Conservation (phyloP, 2,329 filamentous ascomycete genomes). For the Ustilaginoidea virens region DNA sequence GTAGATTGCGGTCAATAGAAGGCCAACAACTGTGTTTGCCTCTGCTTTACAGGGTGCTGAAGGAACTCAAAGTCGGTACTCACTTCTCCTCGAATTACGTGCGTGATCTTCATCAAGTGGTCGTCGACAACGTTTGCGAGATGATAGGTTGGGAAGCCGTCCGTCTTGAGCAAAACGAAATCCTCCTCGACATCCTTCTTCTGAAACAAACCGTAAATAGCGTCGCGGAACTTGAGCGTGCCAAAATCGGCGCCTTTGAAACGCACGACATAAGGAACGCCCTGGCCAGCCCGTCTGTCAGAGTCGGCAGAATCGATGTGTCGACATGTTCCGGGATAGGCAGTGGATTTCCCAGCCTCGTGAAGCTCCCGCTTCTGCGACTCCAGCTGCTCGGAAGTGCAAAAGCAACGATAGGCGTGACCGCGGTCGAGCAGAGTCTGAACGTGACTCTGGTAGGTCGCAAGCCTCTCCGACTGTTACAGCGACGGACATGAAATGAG, state of each 20-base stretch:
- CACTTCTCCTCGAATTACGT: constrained; percentile 82
- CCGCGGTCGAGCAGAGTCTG: constrained; percentile 52
- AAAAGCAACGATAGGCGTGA: constrained; percentile 89
- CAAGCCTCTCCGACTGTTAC: constrained; percentile 58
- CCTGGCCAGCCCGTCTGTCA: constrained; percentile 48
- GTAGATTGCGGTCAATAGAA: background rate
- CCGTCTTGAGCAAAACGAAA: constrained; percentile 78
- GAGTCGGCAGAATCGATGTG: constrained; percentile 52
- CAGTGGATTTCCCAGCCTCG: constrained; percentile 26
- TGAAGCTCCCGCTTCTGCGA: constrained; percentile 48
- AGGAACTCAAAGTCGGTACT: too few relatives aligned
- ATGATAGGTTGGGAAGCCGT: constrained; percentile 90
- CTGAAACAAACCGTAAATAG: constrained; percentile 60
- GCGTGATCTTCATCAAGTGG: constrained; percentile 86
- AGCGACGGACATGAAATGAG: too few relatives aligned
- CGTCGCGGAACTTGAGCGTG: constrained; percentile 54
- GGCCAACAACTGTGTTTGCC: background rate
- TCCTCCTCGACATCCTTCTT: constrained; percentile 50
- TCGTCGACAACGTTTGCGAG: constrained; percentile 96
- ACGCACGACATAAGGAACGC: constrained; percentile 63
- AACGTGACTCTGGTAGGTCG: constrained; percentile 57
- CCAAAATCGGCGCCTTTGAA: constrained; percentile 43
- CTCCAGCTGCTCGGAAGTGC: constrained; percentile 55
- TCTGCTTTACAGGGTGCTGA: too few relatives aligned
- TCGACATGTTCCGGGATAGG: constrained; percentile 53